Evolutionary conservation across 1,284 basidiomycete genomes (phyloP), one percentile per base, ranked within the genome.

Genomic region (Vanrija sp.): DNA sequence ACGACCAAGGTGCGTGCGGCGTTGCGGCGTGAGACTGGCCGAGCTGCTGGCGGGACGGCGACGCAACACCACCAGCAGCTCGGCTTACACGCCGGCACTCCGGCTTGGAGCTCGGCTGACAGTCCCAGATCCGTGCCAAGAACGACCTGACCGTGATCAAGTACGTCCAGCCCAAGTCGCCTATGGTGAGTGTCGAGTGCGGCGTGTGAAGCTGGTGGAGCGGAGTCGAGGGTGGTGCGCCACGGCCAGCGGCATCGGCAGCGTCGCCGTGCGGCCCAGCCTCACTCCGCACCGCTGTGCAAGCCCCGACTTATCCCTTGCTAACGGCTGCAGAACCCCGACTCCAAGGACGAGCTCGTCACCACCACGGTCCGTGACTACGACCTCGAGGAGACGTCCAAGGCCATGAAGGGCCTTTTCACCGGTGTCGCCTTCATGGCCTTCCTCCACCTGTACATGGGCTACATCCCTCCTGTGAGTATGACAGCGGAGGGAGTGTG

Each of bases 361-460:
- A 61, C 60, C n/a, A 61, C 60, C n/a, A 61, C 60, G 7, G 60
- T 61, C 44, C 55, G 55, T 21, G 60, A 61, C 60, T 61, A 61
- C 48, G 60, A 61, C 55, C 60, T 61, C 52, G 51, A 53, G 50
- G 60, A 61, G 60, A 57, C 54, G 10, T 29, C 34, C 60, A 61
- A 61, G 60, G 60, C 60, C 47, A 57, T 57, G 55, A 61, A 61
- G 60, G 60, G 55, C 18, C 55, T 61, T 28, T 49, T 61, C 55
- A 61, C 55, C 44, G 60, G 60, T 15, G 38, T 57, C 8, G 55
- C 55, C 39, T 61, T 61, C 44, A 57, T 61, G 55, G 51, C 21
- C 44, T 57, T 61, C 60, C 60, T 61, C 55, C 60, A 61, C 55
- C 52, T 57, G 7, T 61, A 61, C 60, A 61, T 61, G 60, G 60